Percentiles rank a stretch among this genome's conserved stretches.
phyloP scores from a whole-genome alignment of 495 filamentous ascomycete species.

The Rhypophila decipiens region DNA sequence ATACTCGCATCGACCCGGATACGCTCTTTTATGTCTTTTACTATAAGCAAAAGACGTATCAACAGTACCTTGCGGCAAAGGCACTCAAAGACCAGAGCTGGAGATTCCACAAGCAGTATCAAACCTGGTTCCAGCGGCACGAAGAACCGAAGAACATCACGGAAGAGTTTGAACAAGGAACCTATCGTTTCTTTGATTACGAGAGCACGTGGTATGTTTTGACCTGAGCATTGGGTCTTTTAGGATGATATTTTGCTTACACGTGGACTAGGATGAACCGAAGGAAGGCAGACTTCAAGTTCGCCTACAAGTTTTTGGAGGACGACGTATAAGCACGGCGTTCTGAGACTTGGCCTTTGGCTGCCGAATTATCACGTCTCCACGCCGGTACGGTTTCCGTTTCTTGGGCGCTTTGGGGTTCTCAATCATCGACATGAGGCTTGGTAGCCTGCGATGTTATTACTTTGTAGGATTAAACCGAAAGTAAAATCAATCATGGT shows the following conservation, averaged over 20 bases:
- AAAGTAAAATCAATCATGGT: no score
- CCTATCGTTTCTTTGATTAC: slow-evolving; percentile 98
- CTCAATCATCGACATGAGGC: no score
- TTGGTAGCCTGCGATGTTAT: no score
- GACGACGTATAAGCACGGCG: slow-evolving; percentile 11
- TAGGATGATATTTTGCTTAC: neutral
- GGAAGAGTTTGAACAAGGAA: slow-evolving; percentile 96
- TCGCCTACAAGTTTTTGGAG: slow-evolving; percentile 81
- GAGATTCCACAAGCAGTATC: slow-evolving; percentile 99
- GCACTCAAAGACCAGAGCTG: slow-evolving; percentile 94
- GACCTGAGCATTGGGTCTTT: neutral
- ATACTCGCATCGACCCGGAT: slow-evolving; percentile 84
- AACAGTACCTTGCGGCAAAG: slow-evolving; percentile 94
- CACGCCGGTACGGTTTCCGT: no score
- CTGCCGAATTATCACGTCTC: no score
- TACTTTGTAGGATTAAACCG: no score
- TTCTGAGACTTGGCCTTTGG: no score
- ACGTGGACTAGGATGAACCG: slow-evolving; percentile 85
- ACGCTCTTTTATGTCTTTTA: slow-evolving; percentile 99
- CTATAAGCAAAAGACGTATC: slow-evolving; percentile 92
- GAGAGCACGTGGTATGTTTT: slow-evolving; percentile 91
- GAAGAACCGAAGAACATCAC: slow-evolving; percentile 98
- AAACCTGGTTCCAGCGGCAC: slow-evolving; percentile 98
- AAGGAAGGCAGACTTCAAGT: slow-evolving; percentile 96
- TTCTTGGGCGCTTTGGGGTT: no score